Evolutionary conservation across 495 filamentous ascomycete species (phyloP).

Genomic region (Penicillium turbatum): DNA sequence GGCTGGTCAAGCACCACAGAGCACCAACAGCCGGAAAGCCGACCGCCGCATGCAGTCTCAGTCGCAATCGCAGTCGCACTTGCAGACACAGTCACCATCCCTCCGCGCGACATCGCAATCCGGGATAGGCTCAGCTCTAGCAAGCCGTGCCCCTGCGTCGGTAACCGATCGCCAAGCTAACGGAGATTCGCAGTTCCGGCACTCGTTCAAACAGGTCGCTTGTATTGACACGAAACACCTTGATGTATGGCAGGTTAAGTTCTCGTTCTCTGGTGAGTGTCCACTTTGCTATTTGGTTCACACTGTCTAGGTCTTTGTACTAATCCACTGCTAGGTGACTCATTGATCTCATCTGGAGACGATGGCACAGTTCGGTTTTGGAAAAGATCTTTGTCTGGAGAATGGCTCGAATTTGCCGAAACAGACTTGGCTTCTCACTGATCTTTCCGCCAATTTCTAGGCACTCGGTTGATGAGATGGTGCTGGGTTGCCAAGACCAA

Average conservation of each 20-base stretch:
- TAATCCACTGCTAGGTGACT: slow-evolving; percentile 35
- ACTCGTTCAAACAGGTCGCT: slow-evolving; percentile 44
- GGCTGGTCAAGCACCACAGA: slow-evolving; percentile 26
- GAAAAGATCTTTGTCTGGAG: slow-evolving; percentile 45
- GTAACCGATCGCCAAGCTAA: slow-evolving; percentile 31
- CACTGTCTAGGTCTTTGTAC: not conserved
- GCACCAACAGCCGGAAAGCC: slow-evolving; percentile 26
- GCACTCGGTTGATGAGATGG: not conserved
- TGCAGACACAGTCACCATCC: slow-evolving; percentile 31
- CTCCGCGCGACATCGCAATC: slow-evolving; percentile 42
- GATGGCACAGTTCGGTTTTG: slow-evolving; percentile 49
- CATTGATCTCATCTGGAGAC: slow-evolving; percentile 47
- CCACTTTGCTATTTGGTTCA: not conserved
- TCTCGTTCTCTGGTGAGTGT: slow-evolving; percentile 43
- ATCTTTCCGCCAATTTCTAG: not conserved
- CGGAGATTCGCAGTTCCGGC: slow-evolving; percentile 38
- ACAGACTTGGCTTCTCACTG: slow-evolving; percentile 40
- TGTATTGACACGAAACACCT: slow-evolving; percentile 48
- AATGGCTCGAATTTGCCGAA: slow-evolving; percentile 51
- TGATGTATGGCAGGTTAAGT: slow-evolving; percentile 48
- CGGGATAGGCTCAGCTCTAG: slow-evolving; percentile 50
- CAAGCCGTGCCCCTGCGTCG: slow-evolving; percentile 34
- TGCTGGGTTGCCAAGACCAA: not conserved
- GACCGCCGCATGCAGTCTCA: slow-evolving; percentile 28
- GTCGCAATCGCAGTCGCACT: slow-evolving; percentile 22